Evolutionary conservation across 1,284 basidiomycete genomes (phyloP), one percentile per base, ranked within the genome.

Genomic region (Agroathelia rolfsii): DNA sequence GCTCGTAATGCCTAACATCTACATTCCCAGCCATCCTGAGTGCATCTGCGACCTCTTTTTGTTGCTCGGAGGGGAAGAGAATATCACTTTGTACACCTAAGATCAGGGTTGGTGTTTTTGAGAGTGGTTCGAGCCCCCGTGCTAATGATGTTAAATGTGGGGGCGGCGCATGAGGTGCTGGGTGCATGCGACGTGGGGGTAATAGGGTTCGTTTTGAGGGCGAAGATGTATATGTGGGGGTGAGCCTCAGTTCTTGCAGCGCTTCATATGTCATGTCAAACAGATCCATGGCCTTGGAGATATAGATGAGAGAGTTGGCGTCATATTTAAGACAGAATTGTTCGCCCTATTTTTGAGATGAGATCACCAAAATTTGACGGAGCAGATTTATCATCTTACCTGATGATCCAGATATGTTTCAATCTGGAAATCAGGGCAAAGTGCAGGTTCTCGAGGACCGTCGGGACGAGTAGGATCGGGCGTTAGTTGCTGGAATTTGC

Each of bases 341-440:
- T 59, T 93, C 89, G 37, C 88, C 89, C 75, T 81, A 41, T 17
- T 10, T 14, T 17, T 24, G 17, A 36, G 55, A 37, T 23, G 6
- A 11, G 22, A 10, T 11, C 17, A 26, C 12, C 19, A 22, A 26
- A 18, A 11, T 5, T 13, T 28, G 26, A 31, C 40, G 42, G 24
- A 4, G 37, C 33, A 32, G 5, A 14, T 24, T 17, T 11, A 31
- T 19, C 20, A 26, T 14, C 28, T 35, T 41, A 73, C 83, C 62
- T 96, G 94, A 57, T 97, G 90, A 54, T 98, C 95, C 36, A 99
- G 76, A 53, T 98, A 99, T 0, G 94, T 96, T 59, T 99, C 95
- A 47, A 99, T 98, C 32, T 96, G 68, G 56, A 97, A 98, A 55
- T 99, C 95, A 6, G 95, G 94, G 50, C 90, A 95, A 1, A 98